Conservation (phyloP, 1,139 yeast genomes). For the Suhomyces bokatorum region DNA sequence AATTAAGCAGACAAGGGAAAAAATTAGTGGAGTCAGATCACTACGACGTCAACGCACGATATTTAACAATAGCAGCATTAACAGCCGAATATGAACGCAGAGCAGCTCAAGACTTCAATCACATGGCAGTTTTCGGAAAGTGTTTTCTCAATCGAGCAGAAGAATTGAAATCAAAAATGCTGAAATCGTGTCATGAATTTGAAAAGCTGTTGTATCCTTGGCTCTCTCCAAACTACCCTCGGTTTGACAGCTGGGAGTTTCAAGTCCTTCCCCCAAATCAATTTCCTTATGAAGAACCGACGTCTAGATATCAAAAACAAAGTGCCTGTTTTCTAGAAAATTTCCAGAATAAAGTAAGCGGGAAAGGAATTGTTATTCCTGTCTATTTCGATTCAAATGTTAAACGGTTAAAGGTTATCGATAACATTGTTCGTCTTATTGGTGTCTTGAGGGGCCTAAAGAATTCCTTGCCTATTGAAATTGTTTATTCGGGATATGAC, state of each 20-base stretch:
- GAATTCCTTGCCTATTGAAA: constrained; percentile 34
- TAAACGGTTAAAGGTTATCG: constrained; percentile 18
- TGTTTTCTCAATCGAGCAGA: constrained; percentile 22
- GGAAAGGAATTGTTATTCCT: constrained; percentile 40
- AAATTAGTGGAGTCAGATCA: constrained; percentile 16
- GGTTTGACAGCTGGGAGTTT: constrained; percentile 21
- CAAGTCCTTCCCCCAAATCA: neutral
- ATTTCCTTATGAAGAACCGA: constrained; percentile 7
- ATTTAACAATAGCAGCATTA: constrained; percentile 10
- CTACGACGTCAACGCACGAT: constrained; percentile 15
- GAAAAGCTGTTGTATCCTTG: constrained; percentile 19
- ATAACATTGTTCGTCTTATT: constrained; percentile 25
- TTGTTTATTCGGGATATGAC: constrained; percentile 20
- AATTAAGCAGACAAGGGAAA: constrained; percentile 17
- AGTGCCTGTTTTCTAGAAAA: constrained; percentile 18
- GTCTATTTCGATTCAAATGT: constrained; percentile 19
- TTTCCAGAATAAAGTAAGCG: constrained; percentile 21
- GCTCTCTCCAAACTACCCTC: constrained; percentile 17
- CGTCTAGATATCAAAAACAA: neutral
- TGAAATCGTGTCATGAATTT: constrained; percentile 4
- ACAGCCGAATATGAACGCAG: constrained; percentile 25
- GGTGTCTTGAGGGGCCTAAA: constrained; percentile 29
- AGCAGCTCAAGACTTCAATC: constrained; percentile 25
- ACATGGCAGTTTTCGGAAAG: constrained; percentile 34
- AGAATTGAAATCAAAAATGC: neutral